These are phyloP conservation scores for Cyclotella choctawhatcheeana DNA, from an alignment of 108 stramenopile species.

Conservation along the genomic window DNA sequence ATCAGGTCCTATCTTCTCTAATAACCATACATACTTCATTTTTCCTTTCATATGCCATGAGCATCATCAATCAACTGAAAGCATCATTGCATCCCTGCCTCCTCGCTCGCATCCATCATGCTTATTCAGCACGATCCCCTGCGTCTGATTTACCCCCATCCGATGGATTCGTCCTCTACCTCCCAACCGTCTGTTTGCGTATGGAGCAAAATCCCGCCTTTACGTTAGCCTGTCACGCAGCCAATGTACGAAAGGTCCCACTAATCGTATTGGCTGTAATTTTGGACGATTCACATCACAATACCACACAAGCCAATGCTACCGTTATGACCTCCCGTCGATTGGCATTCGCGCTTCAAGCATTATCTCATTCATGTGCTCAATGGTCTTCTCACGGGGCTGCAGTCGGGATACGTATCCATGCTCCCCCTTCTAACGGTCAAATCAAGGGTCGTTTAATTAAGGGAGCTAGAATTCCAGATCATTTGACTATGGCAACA, in stretches of 20 bases:
- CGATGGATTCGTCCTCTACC: constrained; percentile 57
- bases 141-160: not conserved
- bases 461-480: constrained; percentile 45
- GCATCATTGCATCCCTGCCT: constrained; percentile 1
- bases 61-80: not conserved
- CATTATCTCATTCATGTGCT: constrained; percentile 41
- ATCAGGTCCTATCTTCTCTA: not conserved
- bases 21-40: not conserved
- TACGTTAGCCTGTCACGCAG: constrained; percentile 61
- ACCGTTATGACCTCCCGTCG: constrained; percentile 58
- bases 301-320: not conserved
- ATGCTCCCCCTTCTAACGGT: constrained; percentile 22
- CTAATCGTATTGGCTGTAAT: constrained; percentile 54
- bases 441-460: not conserved
- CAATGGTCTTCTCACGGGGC: constrained; percentile 57
- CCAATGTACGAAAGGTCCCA: constrained; percentile 52
- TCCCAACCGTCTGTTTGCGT: constrained; percentile 66
- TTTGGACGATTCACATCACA: constrained; percentile 50
- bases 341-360: constrained; percentile 62
- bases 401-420: constrained; percentile 58
- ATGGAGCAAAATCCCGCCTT: constrained; percentile 69
- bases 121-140: not conserved
- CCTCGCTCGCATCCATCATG: constrained; percentile 10
- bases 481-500: constrained; percentile 61
- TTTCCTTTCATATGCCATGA: not conserved